Conservation (phyloP, 2,329 filamentous ascomycete genomes). For the Pestalotiopsis sp. region DNA sequence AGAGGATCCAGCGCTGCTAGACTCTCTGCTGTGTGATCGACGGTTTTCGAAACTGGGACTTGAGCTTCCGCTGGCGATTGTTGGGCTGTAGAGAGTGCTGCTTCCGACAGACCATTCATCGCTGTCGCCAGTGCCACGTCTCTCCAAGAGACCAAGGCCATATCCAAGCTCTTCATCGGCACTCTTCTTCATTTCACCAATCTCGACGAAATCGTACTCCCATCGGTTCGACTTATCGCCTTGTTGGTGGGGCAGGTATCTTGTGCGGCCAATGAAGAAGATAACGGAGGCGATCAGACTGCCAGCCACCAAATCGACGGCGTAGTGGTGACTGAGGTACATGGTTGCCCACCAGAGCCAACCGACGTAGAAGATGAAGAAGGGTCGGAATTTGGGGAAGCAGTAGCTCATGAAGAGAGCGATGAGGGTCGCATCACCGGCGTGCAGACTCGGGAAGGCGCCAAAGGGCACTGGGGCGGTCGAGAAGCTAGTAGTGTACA, state of each 20-base stretch:
- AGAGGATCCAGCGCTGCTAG: not conserved
- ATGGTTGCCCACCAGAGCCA: conserved; percentile 99
- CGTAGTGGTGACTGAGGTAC: conserved; percentile 97
- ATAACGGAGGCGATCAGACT: conserved; percentile 76
- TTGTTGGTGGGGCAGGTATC: conserved; percentile 82
- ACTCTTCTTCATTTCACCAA: conserved; percentile 62
- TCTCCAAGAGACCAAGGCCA: conserved; percentile 16
- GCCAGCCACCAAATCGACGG: conserved; percentile 87
- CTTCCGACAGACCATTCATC: conserved; percentile 19
- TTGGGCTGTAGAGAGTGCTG: conserved; percentile 18
- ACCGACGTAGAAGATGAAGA: conserved; percentile 82
- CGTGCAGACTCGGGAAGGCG: conserved; percentile 91
- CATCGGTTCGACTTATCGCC: conserved; percentile 85
- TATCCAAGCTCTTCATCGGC: conserved; percentile 26
- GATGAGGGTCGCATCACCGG: conserved; percentile 85
- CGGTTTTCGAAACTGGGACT: conserved; percentile 7
- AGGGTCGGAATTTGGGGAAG: conserved; percentile 79
- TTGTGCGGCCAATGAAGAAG: conserved; percentile 81
- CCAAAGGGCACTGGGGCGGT: conserved; percentile 92
- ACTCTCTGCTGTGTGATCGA: not conserved
- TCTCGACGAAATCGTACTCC: conserved; percentile 94
- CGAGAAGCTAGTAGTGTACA: conserved; percentile 92
- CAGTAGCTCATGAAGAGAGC: conserved; percentile 91
- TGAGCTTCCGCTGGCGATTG: conserved; percentile 16
- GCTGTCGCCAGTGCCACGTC: conserved; percentile 14